phyloP scores from a whole-genome alignment of 1,139 yeast genomes.

The Pichia sp. region DNA sequence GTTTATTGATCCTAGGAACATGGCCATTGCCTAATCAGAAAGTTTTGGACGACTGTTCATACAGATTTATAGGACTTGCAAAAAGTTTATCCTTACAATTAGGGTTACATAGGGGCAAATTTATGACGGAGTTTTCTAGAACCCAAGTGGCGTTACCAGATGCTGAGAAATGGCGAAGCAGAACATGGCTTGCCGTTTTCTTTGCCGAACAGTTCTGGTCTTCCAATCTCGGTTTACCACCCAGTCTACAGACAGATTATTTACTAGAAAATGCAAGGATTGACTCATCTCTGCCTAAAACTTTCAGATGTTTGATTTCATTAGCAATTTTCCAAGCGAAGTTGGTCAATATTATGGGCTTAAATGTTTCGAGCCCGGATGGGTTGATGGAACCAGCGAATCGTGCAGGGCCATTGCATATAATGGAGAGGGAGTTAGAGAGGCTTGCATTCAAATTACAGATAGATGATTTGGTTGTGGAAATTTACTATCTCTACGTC shows the following conservation, averaged over 20 bases:
- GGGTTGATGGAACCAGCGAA: constrained; percentile 82
- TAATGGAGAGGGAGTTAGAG: constrained; percentile 73
- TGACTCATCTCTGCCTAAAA: constrained; percentile 59
- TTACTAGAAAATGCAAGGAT: constrained; percentile 71
- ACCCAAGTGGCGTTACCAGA: constrained; percentile 85
- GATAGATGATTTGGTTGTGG: constrained; percentile 63
- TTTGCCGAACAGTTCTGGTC: constrained; percentile 91
- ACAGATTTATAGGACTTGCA: constrained; percentile 81
- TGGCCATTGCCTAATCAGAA: constrained; percentile 96
- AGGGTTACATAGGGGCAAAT: constrained; percentile 91
- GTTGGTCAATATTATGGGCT: constrained; percentile 79
- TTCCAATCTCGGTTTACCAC: constrained; percentile 80
- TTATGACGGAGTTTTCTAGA: constrained; percentile 83
- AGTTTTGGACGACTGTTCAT: constrained; percentile 86
- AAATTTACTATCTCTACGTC: constrained; percentile 71
- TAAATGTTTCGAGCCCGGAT: constrained; percentile 82
- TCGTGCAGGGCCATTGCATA: constrained; percentile 71
- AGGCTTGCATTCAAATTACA: constrained; percentile 57
- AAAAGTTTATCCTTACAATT: constrained; percentile 78
- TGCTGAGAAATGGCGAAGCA: constrained; percentile 91
- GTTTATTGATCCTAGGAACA: constrained; percentile 67
- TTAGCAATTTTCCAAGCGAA: constrained; percentile 80
- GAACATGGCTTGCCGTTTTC: constrained; percentile 87
- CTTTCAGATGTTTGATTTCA: constrained; percentile 66
- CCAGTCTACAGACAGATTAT: constrained; percentile 79